These are phyloP conservation scores for Apiotrichum domesticum DNA, from an alignment of 1,284 basidiomycete genomes.

Conservation along the genomic window DNA sequence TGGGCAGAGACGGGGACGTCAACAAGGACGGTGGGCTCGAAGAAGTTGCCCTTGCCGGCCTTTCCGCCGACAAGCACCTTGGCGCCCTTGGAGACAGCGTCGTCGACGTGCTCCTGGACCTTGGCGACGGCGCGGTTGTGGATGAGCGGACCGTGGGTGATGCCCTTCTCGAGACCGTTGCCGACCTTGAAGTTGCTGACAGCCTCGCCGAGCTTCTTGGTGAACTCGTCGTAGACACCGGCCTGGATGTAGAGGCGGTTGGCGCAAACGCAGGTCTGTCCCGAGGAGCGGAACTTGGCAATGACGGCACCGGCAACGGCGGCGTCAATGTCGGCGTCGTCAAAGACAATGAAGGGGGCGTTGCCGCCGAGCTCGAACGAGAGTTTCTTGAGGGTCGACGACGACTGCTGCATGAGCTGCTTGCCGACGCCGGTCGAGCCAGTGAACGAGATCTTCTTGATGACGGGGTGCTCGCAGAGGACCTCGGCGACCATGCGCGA, in stretches of 20 bases:
- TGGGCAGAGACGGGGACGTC: slow-evolving; percentile 65
- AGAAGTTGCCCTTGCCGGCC: slow-evolving; percentile 58
- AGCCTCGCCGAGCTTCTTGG: slow-evolving; percentile 22
- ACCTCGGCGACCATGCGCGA: slow-evolving; percentile 24
- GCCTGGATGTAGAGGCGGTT: slow-evolving; percentile 79
- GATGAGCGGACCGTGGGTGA: slow-evolving; percentile 85
- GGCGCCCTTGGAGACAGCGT: slow-evolving; percentile 74
- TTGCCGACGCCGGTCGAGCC: slow-evolving; percentile 82
- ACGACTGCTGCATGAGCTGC: slow-evolving; percentile 72
- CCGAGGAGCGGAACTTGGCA: slow-evolving; percentile 83
- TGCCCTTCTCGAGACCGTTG: slow-evolving; percentile 66
- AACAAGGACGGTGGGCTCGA: slow-evolving; percentile 74
- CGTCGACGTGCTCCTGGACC: slow-evolving; percentile 74
- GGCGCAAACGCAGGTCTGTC: slow-evolving; percentile 61
- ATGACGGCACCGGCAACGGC: slow-evolving; percentile 79
- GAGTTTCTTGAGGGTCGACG: slow-evolving; percentile 84
- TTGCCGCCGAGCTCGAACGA: slow-evolving; percentile 72
- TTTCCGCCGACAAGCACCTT: slow-evolving; percentile 80
- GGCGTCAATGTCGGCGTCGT: slow-evolving; percentile 84
- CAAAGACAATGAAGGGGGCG: slow-evolving; percentile 78
- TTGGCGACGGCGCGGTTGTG: slow-evolving; percentile 77
- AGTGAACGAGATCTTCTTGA: slow-evolving; percentile 89
- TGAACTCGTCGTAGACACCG: slow-evolving; percentile 37
- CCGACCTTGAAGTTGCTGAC: slow-evolving; percentile 83
- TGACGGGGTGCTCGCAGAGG: slow-evolving; percentile 42